phyloP scores from a whole-genome alignment of 1,284 basidiomycete genomes.

The Sanguinoderma infundibulare region DNA sequence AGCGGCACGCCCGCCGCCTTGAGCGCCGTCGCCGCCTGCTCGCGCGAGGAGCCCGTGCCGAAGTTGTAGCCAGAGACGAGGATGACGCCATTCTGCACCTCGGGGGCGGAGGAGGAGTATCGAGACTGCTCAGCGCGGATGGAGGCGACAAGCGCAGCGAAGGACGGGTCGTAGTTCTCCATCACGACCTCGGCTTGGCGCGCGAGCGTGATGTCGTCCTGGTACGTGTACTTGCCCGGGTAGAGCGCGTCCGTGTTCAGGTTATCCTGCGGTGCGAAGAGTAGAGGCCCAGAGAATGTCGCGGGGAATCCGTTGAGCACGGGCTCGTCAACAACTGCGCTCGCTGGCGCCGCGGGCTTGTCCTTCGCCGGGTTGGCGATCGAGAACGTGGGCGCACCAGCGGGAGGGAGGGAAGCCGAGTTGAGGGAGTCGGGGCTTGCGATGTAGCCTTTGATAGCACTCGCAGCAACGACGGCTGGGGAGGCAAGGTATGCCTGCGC shows the following conservation, averaged over 20 bases:
- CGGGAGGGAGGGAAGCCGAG: conserved; percentile 54
- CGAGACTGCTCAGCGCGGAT: conserved; percentile 47
- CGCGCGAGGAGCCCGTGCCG: conserved; percentile 97
- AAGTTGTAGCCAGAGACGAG: conserved; percentile 98
- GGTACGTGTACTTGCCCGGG: conserved; percentile 99
- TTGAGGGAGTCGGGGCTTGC: conserved; percentile 82
- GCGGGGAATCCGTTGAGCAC: conserved; percentile 85
- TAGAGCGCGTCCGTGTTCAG: conserved; percentile 99
- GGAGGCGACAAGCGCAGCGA: conserved; percentile 76
- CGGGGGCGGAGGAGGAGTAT: conserved; percentile 7
- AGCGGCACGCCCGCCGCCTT: conserved; percentile 93
- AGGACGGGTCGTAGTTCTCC: conserved; percentile 97
- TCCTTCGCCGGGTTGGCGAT: conserved; percentile 43
- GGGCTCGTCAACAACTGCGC: conserved; percentile 51
- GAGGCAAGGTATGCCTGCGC: conserved; percentile 96
- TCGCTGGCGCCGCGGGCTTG: conserved; percentile 30
- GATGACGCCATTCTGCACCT: conserved; percentile 61
- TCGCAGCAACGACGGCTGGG: conserved; percentile 96
- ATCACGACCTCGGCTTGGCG: conserved; percentile 97
- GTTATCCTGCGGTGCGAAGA: conserved; percentile 97
- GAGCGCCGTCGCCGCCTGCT: conserved; percentile 97
- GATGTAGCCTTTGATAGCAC: conserved; percentile 92
- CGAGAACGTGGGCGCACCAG: conserved; percentile 63
- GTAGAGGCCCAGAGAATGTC: conserved; percentile 80
- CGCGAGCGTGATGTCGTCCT: conserved; percentile 97